Evolutionary conservation across 2,329 filamentous ascomycete species (phyloP), one percentile per base, ranked within the genome.

Genomic region (Fonsecaea monophora): DNA sequence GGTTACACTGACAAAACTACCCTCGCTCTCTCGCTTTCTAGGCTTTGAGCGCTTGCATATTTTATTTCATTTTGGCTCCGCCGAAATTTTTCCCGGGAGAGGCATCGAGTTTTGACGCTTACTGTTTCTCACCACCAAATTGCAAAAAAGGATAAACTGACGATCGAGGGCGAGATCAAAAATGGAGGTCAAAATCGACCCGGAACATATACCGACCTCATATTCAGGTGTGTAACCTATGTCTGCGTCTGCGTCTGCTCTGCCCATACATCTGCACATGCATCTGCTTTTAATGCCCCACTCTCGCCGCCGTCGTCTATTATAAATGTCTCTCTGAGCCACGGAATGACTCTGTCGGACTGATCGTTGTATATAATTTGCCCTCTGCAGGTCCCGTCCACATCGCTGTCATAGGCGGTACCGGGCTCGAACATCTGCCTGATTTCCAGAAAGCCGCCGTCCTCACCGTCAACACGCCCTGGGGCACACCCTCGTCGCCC

Each of bases 391-490:
- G 84, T 62, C 86, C 89, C 62, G 89, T 96, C 74, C 87, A 89
- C 73, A 95, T 97, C 76, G 94, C 91, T 77, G 91, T 96, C 63
- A 93, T 97, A 73, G 94, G 94, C 79, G 95, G 95, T 74, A 99
- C 95, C 45, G 95, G 95, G 62, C 90, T 99, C 70, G 89, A 90
- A 78, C 89, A 92, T 73, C 90, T 99, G 72, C 90, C 92, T 34
- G 90, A 90, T 80, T 98, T 95, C 84, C 90, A 88, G 21, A 91
- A 92, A 75, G 89, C 96, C 69, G 94, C 94, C 32, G 86, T 86
- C 34, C 82, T 99, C 73, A 89, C 89, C 74, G 84, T 92, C 63
- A 79, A 83, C 45, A 99, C 95, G 9, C 95, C 95, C 37, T 99
- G 95, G 95, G 95, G 95, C 74, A 78, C 83, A 60, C 92, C 95